A percentile compares a stretch with the other conserved stretches of the same genome.
These are phyloP conservation scores for Rhizopogon salebrosus DNA, from an alignment of 768 basidiomycete species.

Conservation along the genomic window DNA sequence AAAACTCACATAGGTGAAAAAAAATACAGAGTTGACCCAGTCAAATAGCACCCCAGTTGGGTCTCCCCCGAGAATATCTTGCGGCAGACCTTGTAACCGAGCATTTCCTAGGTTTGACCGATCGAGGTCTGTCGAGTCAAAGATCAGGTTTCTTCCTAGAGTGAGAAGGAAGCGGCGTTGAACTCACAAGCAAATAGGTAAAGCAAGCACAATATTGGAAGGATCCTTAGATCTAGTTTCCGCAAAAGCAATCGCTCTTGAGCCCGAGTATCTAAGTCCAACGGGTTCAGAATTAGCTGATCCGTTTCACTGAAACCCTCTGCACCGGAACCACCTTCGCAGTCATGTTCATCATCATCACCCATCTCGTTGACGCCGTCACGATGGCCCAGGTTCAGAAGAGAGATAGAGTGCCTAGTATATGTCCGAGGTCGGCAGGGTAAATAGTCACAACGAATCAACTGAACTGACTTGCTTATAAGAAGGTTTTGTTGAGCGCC, in stretches of 20 bases:
- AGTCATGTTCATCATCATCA: background rate
- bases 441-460: no score
- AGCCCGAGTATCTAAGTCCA: constrained; percentile 26
- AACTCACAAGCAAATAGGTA: constrained; percentile 73
- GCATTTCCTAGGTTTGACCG: constrained; percentile 79
- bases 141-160: background rate
- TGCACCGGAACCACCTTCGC: constrained; percentile 21
- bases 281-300: constrained; percentile 10
- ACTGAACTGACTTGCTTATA: no score
- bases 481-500: no score
- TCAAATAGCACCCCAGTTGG: constrained; percentile 63
- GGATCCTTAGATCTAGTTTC: constrained; percentile 62
- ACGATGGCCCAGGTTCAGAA: no score
- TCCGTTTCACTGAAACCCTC: constrained; percentile 3
- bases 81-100: constrained; percentile 62
- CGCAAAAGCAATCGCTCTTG: constrained; percentile 48
- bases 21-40: constrained; percentile 75
- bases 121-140: constrained; percentile 47
- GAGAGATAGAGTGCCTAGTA: no score
- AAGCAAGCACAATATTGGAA: constrained; percentile 68
- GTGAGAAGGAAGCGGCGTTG: background rate
- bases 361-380: background rate
- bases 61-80: constrained; percentile 64
- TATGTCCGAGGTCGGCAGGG: no score
- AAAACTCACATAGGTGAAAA: constrained; percentile 66